These are phyloP conservation scores for Aureobasidium sp. DNA, from an alignment of 2,329 filamentous ascomycete genomes.

Conservation along the genomic window DNA sequence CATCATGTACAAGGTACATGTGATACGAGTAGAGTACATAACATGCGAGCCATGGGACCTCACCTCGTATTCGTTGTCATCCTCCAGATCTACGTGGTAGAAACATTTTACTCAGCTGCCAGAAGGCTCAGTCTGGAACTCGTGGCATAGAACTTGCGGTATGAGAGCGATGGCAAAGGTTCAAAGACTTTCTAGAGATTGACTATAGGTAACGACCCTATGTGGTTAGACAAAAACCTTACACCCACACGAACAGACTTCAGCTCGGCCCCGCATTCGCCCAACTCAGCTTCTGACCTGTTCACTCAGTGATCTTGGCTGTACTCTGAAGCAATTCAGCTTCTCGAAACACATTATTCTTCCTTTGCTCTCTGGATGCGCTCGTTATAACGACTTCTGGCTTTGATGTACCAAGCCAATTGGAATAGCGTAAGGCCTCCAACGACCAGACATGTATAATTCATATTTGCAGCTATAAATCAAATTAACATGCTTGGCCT, in stretches of 20 bases:
- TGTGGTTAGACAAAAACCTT: not conserved
- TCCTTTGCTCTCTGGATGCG: slow-evolving; percentile 30
- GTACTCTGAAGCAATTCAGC: not conserved
- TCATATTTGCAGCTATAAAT: slow-evolving; percentile 36
- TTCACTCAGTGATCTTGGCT: not conserved
- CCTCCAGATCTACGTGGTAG: not conserved
- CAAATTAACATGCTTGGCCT: not conserved
- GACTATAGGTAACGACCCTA: not conserved
- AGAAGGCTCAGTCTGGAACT: not conserved
- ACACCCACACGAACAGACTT: not conserved
- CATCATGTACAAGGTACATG: not conserved
- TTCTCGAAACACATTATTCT: not conserved
- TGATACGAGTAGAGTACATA: not conserved
- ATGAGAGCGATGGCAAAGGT: too few relatives aligned
- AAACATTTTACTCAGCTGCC: not conserved
- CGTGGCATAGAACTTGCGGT: not conserved
- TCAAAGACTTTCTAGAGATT: not conserved
- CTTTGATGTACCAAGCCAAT: slow-evolving; percentile 39
- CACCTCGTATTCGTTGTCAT: not conserved
- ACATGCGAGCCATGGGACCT: not conserved
- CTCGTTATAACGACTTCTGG: slow-evolving; percentile 33
- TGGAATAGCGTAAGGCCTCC: slow-evolving; percentile 36
- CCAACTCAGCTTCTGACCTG: not conserved
- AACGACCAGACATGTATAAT: slow-evolving; percentile 44
- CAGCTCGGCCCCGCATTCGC: not conserved